phyloP scores from a whole-genome alignment of 2,329 filamentous ascomycete species.

The Sarocladium strictum region DNA sequence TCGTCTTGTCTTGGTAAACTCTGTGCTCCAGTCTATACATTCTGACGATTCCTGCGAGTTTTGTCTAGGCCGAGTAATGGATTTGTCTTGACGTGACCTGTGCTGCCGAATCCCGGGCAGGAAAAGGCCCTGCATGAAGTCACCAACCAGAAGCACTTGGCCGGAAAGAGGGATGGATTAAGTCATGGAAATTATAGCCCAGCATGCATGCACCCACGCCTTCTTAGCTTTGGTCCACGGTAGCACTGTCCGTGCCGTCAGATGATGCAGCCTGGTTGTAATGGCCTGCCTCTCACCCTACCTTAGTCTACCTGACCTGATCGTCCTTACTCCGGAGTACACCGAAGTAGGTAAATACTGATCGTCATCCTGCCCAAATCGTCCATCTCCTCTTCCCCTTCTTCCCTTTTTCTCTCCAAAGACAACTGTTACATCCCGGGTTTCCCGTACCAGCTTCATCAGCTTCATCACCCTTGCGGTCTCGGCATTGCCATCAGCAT shows the following conservation, averaged over 20 bases:
- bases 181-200: conserved; percentile 7
- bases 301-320: neutral
- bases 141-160: neutral
- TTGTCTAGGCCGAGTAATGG: neutral
- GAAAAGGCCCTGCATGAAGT: conserved; percentile 3
- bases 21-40: neutral
- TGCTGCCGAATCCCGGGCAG: neutral
- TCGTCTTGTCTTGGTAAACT: neutral
- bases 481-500: neutral
- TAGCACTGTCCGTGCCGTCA: neutral
- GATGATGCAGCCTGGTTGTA: conserved; percentile 6
- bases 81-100: no score
- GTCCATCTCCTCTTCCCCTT: neutral
- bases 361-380: neutral
- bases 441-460: neutral
- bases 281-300: neutral
- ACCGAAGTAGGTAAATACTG: conserved; percentile 1
- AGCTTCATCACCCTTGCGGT: no score
- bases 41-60: neutral
- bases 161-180: conserved; percentile 9
- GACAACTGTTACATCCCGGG: neutral
- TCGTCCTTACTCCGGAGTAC: no score
- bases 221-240: neutral
- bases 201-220: no score
- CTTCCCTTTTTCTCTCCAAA: neutral